Evolutionary conservation across 495 filamentous ascomycete genomes (phyloP), one percentile per base, ranked within the genome.

Genomic region (Durotheca rogersii): DNA sequence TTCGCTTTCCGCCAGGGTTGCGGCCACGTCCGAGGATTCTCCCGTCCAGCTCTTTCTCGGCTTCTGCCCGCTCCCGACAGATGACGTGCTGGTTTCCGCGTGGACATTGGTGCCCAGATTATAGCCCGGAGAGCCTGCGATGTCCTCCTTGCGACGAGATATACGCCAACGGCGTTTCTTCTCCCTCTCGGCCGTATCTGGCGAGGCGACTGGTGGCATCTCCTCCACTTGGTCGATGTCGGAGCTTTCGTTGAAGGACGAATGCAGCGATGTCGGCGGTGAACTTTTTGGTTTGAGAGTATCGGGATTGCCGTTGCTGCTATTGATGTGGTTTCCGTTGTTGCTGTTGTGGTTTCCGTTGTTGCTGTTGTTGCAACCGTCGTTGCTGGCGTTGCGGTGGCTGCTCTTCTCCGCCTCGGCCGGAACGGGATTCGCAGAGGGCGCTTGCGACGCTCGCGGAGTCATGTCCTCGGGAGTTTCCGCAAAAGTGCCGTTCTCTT

Each of bases 151-250:
- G 67, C 65, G 81, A 62, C 73, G 78, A 70, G 85, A 88, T 41
- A 92, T 79, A 17, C 88, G 77, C 89, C 89, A 95, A 29, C 85
- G 77, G 51, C 76, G 81, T 57, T 81, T 86, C 63, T 80, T 84
- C 46, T 87, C 82, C 52, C 79, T 79, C 16, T 82, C 81, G 38
- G 72, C 57, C 6, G 47, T 58, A 31, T 73, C 51, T 23, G 57
- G 17, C 41, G 72, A 60, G 32, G 69, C 47, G 42, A 63, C 35
- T n/a, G 51, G 47, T 37, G 64, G 10, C 4, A 63, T 42, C 41
- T 88, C 81, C 10, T 89, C 84, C 12, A 77, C 60, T 53, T 84
- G 82, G 41, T 94, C 86, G n/a, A 80, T 51, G 64, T 95, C 87
- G 3, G 86, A 88, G 43, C 85, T 74, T 46, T 89, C 85, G 40